Evolutionary conservation across 164 flowering plant species (phyloP).

Genomic region (Kalanchoe fedtschenkoi): DNA sequence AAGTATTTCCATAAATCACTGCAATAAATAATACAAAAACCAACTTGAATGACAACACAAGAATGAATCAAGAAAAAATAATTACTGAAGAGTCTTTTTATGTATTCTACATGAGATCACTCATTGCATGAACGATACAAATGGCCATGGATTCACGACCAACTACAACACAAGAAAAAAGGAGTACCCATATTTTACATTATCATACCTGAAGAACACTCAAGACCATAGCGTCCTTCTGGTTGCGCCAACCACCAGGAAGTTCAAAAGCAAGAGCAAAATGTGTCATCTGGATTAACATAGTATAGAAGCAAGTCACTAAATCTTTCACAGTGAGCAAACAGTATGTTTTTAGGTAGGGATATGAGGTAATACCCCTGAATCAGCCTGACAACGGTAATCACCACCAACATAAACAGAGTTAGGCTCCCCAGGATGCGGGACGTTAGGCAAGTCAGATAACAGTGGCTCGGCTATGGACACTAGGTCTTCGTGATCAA

Average conservation of each 20-base stretch:
- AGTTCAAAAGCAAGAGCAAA: slow-evolving; percentile 86
- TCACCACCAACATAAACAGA: slow-evolving; percentile 82
- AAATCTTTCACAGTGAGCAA: neutral
- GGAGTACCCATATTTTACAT: neutral
- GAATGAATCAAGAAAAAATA: neutral
- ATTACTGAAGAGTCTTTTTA: neutral
- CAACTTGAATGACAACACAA: neutral
- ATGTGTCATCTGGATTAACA: slow-evolving; percentile 40
- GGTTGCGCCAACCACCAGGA: slow-evolving; percentile 82
- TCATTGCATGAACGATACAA: neutral
- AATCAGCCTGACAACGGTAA: slow-evolving; percentile 56
- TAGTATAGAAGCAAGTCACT: neutral
- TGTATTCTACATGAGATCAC: neutral
- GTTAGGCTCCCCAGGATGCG: slow-evolving; percentile 37
- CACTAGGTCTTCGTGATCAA: slow-evolving; percentile 74
- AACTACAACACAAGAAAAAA: neutral
- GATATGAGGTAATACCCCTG: slow-evolving; percentile 45
- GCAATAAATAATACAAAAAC: neutral
- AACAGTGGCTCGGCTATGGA: slow-evolving; percentile 74
- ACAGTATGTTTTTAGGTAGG: neutral
- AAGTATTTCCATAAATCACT: neutral
- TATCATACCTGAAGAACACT: slow-evolving; percentile 77
- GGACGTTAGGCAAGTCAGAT: slow-evolving; percentile 62
- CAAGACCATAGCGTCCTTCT: slow-evolving; percentile 61
- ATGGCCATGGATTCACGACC: neutral